Evolutionary conservation across 441 rosid species (phyloP), one percentile per base, ranked within the genome.

Genomic region (Melastoma candidum): DNA sequence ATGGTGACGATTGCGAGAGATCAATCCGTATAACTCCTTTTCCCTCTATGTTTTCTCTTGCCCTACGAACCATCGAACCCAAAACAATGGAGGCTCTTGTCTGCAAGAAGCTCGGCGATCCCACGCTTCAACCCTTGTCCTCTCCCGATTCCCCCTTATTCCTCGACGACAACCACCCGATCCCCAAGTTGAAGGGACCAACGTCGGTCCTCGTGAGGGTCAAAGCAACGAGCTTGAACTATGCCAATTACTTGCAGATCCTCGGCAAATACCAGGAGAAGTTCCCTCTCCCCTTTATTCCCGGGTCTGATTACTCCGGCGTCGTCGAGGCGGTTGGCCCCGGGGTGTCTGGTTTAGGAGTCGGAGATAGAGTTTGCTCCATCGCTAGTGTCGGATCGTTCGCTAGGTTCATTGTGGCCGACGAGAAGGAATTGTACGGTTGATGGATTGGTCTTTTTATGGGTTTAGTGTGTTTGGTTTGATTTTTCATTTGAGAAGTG

Each of bases 241-340:
- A 44, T 53, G 67, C 56, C 47, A 55, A 84, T 68, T 93, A 89
- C 77, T 81, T 93, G 54, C 95, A 93, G 74, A 77, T 86, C n/a
- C 63, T 78, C 47, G 97, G 99, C 25, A 84, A 86, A 51, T 86
- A 86, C 70, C 97, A 89, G 59, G 95, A 89, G 72, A 88, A 84
- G 67, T 80, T 77, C 46, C 71, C 83, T 0, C 69, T 93, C 7
- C 96, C 98, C 45, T 93, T 88, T 75, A 69, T 89, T 41, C 96
- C 96, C 0, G 96, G 98, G 45, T 93, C 96, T 52, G 98, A 89
- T 72, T 89, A 81, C 68, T 77, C 96, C 11, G 98, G 98, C 4
- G 54, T 72, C 32, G 87, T 88, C 44, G 81, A 79, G 27, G 78
- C 81, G 0, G 72, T 84, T 3, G 98, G 92, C 11, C 47, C 93